These are phyloP conservation scores for Gelatoporia subvermispora DNA, from an alignment of 768 basidiomycete species.

Conservation along the genomic window DNA sequence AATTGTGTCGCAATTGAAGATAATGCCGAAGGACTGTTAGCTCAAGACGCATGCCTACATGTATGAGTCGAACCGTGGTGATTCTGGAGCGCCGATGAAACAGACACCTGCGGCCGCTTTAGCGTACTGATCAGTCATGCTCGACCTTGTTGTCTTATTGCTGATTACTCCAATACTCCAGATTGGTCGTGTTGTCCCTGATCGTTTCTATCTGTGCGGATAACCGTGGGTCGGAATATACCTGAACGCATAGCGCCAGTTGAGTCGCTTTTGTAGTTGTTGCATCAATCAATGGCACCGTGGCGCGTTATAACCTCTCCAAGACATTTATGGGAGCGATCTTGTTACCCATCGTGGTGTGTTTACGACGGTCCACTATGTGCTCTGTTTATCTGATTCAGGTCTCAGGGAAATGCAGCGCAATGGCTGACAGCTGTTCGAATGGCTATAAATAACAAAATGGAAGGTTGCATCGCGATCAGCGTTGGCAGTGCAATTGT, in stretches of 20 bases:
- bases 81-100: constrained; percentile 48
- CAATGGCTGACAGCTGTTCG: constrained; percentile 84
- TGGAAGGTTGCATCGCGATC: constrained; percentile 71
- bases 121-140: constrained; percentile 41
- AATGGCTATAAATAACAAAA: constrained; percentile 81
- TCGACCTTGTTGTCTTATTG: background rate
- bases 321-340: constrained; percentile 85
- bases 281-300: constrained; percentile 89
- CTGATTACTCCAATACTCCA: constrained; percentile 18
- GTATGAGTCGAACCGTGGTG: constrained; percentile 38
- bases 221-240: constrained; percentile 49
- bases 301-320: constrained; percentile 72
- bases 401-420: constrained; percentile 64
- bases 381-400: background rate
- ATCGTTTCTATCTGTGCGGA: constrained; percentile 88
- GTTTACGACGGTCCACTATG: constrained; percentile 19
- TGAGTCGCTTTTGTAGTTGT: constrained; percentile 49
- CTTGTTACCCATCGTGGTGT: constrained; percentile 79
- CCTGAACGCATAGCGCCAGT: background rate
- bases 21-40: constrained; percentile 29
- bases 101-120: constrained; percentile 58
- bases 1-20: background rate
- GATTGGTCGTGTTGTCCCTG: constrained; percentile 70
- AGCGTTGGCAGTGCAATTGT: constrained; percentile 84
- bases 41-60: constrained; percentile 67